Base-by-base conservation (phyloP, 1,284 basidiomycete genomes). In the Pterula multifida region DNA sequence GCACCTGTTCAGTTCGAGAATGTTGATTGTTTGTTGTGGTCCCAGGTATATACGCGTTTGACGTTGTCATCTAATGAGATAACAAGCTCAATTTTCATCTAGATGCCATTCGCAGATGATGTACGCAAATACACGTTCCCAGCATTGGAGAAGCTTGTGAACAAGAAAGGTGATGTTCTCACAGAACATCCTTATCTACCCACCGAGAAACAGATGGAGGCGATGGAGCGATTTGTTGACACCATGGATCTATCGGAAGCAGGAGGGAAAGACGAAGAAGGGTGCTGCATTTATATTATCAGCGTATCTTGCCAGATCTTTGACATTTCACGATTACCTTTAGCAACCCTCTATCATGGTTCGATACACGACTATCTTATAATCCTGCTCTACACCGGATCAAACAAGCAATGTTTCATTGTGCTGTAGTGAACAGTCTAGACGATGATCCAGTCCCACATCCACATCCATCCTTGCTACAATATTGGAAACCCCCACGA, bases 61-160 rank as follows among this genome's bases (percentile, higher is more conserved):
- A 39, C 26, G n/a, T n/a, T 24, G 2, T 23, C 4, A 17, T 26
- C 26, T 19, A n/a, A 45, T 3, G 39, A 32, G n/a, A 17, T 19
- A 12, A 23, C 48, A 23, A 49, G 25, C 45, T 4, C 22, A 47
- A 24, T 45, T 44, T 35, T 49, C 50, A 52, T 55, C 3, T 58
- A 94, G 85, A 81, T 96, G 72, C 95, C 95, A 0, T 98, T 97
- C 60, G 89, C 91, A 2, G 93, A 98, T 60, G 95, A 98, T 59
- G 72, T 94, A 49, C 79, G 90, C 53, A 84, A 81, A 55, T 92
- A 91, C 63, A 82, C 79, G 9, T 97, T 98, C 62, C 80, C 86
- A 0, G 90, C 90, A 0, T 72, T 98, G 32, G 80, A 84, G 36
- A 75, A 75, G 9, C 73, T 95, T 26, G 68, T 86, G 55, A 85